Evolutionary conservation across 2,329 filamentous ascomycete species (phyloP).

Genomic region (Claviceps fusiformis): DNA sequence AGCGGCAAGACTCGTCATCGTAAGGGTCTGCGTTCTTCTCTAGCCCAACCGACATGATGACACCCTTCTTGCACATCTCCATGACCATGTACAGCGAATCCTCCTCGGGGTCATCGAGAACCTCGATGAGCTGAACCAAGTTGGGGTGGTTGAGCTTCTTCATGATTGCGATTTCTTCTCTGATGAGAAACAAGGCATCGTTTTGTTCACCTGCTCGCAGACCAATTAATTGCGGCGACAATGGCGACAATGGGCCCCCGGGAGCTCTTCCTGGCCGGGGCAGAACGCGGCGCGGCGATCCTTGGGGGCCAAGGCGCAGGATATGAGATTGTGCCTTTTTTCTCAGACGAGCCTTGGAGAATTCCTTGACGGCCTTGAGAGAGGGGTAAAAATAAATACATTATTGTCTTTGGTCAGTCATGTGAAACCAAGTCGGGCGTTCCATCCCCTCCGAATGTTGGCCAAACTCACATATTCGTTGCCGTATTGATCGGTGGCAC

Average conservation of each 20-base stretch:
- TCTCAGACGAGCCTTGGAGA: constrained; percentile 81
- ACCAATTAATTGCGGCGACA: constrained; percentile 15
- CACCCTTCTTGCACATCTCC: constrained; percentile 97
- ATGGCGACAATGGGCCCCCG: constrained; percentile 9
- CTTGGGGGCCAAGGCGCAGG: constrained; percentile 38
- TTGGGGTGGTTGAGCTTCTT: constrained; percentile 95
- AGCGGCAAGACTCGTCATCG: constrained; percentile 65
- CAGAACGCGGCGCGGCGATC: constrained; percentile 16
- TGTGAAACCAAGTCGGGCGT: not conserved
- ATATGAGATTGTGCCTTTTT: constrained; percentile 87
- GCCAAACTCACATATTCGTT: constrained; percentile 67
- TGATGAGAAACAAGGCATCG: constrained; percentile 71
- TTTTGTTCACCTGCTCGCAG: constrained; percentile 42
- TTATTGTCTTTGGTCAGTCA: too few relatives aligned
- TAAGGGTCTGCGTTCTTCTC: constrained; percentile 74
- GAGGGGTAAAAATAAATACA: too few relatives aligned
- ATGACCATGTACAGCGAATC: constrained; percentile 98
- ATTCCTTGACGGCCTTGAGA: constrained; percentile 81
- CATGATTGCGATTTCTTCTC: constrained; percentile 97
- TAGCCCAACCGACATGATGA: constrained; percentile 91
- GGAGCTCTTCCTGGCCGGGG: constrained; percentile 5
- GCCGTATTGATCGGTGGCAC: constrained; percentile 80
- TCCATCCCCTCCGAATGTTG: too few relatives aligned
- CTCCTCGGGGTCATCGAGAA: constrained; percentile 87
- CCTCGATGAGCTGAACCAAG: constrained; percentile 84